phyloP scores from a whole-genome alignment of 2,329 filamentous ascomycete species.

The Apiospora arundinis region DNA sequence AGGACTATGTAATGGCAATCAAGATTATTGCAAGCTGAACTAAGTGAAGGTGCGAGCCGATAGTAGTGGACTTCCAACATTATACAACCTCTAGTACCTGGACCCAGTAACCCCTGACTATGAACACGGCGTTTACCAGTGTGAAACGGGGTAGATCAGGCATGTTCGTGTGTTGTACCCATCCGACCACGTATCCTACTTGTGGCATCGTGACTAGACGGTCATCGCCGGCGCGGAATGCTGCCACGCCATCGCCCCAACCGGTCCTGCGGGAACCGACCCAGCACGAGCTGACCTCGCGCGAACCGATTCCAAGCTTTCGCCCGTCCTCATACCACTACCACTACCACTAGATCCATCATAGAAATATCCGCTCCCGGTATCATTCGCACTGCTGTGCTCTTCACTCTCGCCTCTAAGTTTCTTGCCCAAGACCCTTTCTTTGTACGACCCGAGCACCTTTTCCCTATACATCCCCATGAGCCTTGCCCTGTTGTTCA shows the following conservation, averaged over 20 bases:
- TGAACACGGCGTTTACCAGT: background rate
- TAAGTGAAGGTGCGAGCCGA: too few species aligned
- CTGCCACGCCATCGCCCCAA: too few species aligned
- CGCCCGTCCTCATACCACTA: too few species aligned
- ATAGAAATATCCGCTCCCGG: background rate
- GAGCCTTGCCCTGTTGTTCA: constrained; percentile 23
- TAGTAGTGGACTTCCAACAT: too few species aligned
- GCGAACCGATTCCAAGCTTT: too few species aligned
- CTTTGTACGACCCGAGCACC: background rate
- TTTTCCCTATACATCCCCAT: background rate
- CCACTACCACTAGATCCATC: too few species aligned
- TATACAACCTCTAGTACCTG: too few species aligned
- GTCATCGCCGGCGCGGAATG: background rate
- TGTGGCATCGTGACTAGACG: background rate
- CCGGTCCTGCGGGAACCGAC: too few species aligned
- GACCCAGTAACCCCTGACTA: background rate
- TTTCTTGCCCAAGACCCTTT: background rate
- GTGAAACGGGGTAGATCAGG: background rate
- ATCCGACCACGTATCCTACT: background rate
- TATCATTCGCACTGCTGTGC: background rate
- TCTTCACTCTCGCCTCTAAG: background rate
- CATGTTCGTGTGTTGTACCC: too few species aligned
- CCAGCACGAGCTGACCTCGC: too few species aligned
- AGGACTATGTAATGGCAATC: background rate
- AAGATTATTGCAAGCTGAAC: too few species aligned